These are phyloP conservation scores for Glomus cerebriforme DNA, from an alignment of 192 early-diverging fungal genomes.

Conservation along the genomic window DNA sequence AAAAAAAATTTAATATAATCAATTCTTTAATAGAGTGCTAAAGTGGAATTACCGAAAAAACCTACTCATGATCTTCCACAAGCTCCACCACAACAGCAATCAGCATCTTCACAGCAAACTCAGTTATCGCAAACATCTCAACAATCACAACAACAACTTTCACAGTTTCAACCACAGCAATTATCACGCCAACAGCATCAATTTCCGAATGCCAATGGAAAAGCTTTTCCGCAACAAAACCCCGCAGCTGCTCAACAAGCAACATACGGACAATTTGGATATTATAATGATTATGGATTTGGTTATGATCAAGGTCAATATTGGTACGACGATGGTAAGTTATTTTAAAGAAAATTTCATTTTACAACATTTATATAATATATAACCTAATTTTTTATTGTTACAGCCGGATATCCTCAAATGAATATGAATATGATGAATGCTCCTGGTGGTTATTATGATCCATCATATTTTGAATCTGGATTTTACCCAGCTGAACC, in stretches of 20 bases:
- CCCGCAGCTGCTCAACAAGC: not conserved
- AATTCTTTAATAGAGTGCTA: not conserved
- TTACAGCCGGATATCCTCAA: conserved; percentile 5
- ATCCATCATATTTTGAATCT: conserved; percentile 26
- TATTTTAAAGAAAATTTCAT: not conserved
- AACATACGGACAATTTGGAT: conserved; percentile 21
- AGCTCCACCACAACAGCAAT: not conserved
- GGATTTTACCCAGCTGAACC: conserved; percentile 14
- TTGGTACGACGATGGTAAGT: conserved; percentile 30
- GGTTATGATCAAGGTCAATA: conserved; percentile 27
- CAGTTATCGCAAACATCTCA: conserved; percentile 13
- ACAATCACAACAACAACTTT: not conserved
- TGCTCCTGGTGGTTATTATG: conserved; percentile 4
- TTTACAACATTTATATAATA: not conserved
- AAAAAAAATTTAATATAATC: not conserved
- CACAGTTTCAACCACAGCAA: conserved; percentile 2
- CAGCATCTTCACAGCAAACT: conserved; percentile 11
- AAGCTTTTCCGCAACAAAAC: not conserved
- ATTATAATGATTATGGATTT: conserved; percentile 31
- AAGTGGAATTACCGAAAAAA: conserved; percentile 15
- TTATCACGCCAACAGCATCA: conserved; percentile 8
- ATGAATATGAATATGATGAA: conserved; percentile 28
- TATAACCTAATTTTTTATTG: not conserved
- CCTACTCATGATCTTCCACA: not conserved
- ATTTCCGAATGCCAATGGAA: not conserved